Percentiles rank a stretch among this genome's conserved stretches.
These are phyloP conservation scores for Gracilaria caudata DNA, from an alignment of 23 red algal species.

Conservation along the genomic window DNA sequence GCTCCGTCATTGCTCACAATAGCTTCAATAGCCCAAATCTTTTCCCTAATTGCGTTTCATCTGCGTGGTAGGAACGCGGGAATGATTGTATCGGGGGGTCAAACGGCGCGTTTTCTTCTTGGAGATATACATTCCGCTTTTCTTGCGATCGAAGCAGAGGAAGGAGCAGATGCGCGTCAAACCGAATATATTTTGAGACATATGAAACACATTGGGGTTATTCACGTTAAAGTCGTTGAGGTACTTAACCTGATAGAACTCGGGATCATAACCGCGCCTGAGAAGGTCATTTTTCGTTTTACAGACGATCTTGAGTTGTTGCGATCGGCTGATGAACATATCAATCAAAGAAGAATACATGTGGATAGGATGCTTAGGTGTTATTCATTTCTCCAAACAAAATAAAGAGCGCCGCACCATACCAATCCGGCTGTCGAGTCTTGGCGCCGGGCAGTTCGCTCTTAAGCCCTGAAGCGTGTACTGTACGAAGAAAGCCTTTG, in stretches of 20 bases:
- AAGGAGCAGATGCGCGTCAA: conserved; percentile 9
- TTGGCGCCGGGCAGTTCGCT: not conserved
- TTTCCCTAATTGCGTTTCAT: conserved; percentile 18
- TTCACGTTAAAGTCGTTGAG: conserved; percentile 56
- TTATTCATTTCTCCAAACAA: conserved; percentile 50
- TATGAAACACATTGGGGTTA: conserved; percentile 32
- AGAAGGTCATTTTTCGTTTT: conserved; percentile 48
- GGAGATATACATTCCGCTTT: conserved; percentile 52
- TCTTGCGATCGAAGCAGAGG: conserved; percentile 28
- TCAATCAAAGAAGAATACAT: conserved; percentile 33
- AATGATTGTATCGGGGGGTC: conserved; percentile 52
- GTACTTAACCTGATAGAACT: conserved; percentile 40
- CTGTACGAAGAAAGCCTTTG: too few relatives aligned
- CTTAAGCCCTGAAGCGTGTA: too few relatives aligned
- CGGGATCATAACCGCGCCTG: conserved; percentile 25
- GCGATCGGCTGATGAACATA: conserved; percentile 24
- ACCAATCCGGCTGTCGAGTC: not conserved
- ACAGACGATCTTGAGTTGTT: conserved; percentile 45
- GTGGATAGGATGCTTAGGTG: conserved; percentile 50
- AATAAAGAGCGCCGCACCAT: not conserved
- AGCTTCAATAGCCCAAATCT: conserved; percentile 42
- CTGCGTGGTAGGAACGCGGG: conserved; percentile 22
- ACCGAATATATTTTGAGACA: conserved; percentile 33
- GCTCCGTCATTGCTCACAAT: conserved; percentile 43
- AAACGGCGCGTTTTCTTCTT: conserved; percentile 61